These are phyloP conservation scores for Viola pubescens DNA, from an alignment of 441 rosid species.

Conservation along the genomic window DNA sequence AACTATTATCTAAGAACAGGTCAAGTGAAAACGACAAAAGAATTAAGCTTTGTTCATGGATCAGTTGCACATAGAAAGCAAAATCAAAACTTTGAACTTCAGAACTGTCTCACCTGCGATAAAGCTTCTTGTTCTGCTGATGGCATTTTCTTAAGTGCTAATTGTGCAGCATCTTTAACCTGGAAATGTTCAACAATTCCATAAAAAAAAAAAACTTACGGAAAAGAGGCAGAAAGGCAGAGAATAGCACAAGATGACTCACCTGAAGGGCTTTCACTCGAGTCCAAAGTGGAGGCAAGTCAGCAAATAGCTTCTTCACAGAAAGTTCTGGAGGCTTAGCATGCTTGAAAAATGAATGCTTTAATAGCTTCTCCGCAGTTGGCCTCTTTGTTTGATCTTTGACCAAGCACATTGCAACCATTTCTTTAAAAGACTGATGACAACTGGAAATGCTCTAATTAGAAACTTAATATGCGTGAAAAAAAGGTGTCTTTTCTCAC, in stretches of 20 bases:
- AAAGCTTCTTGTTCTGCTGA: slow-evolving; percentile 87
- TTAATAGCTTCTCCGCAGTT: slow-evolving; percentile 86
- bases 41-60: not conserved
- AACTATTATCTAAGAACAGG: not conserved
- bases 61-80: not conserved
- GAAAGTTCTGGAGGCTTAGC: slow-evolving; percentile 83
- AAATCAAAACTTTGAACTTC: not conserved
- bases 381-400: slow-evolving; percentile 99
- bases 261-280: slow-evolving; percentile 98
- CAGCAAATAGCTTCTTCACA: slow-evolving; percentile 67
- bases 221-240: slow-evolving; percentile 14
- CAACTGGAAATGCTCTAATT: slow-evolving; percentile 84
- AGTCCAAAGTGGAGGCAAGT: slow-evolving; percentile 80
- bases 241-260: slow-evolving; percentile 19
- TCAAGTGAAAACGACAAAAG: not conserved
- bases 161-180: slow-evolving; percentile 94
- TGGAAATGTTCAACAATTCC: slow-evolving; percentile 30
- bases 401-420: slow-evolving; percentile 99
- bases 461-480: slow-evolving; percentile 41
- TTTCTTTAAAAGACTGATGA: slow-evolving; percentile 99
- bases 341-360: slow-evolving; percentile 85
- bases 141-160: slow-evolving; percentile 86
- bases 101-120: slow-evolving; percentile 57
- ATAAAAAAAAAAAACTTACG: slow-evolving; percentile 17
- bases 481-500: slow-evolving; percentile 9